Evolutionary conservation across 2,329 filamentous ascomycete species (phyloP).

Genomic region (Ascochyta koolunga): DNA sequence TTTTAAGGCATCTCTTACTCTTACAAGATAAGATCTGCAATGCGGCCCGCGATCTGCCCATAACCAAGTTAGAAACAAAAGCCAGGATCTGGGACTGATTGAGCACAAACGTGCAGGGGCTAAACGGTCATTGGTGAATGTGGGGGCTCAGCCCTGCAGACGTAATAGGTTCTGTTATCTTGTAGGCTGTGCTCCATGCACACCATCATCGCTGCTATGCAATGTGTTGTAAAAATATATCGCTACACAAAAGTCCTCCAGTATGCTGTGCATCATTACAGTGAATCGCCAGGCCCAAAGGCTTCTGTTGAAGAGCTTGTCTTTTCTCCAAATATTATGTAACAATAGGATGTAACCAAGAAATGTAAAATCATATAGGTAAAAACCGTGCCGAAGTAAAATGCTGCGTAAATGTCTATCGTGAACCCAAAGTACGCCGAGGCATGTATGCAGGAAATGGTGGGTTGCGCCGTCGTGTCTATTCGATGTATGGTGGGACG

Average conservation of each 20-base stretch:
- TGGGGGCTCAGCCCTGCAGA: conserved; percentile 7
- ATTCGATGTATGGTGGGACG: neutral
- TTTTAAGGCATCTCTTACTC: neutral
- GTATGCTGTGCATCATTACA: conserved; percentile 6
- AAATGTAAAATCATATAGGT: conserved; percentile 7
- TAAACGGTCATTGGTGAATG: conserved; percentile 9
- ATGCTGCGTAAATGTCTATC: conserved; percentile 14
- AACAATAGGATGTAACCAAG: conserved; percentile 13
- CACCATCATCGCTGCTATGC: neutral
- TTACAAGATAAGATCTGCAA: conserved; percentile 9
- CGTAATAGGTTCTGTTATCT: neutral
- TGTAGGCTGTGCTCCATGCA: conserved; percentile 11
- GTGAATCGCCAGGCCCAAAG: neutral
- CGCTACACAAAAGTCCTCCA: neutral
- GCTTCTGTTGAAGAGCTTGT: neutral
- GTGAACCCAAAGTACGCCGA: conserved; percentile 12
- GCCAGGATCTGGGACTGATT: neutral
- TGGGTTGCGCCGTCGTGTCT: conserved; percentile 12
- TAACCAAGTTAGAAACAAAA: conserved; percentile 8
- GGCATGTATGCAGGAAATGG: conserved; percentile 7
- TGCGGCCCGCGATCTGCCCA: neutral
- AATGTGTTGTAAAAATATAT: neutral
- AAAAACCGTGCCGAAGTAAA: conserved; percentile 6
- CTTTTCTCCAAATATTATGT: conserved; percentile 11
- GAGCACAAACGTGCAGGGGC: neutral